phyloP scores from a whole-genome alignment of 495 filamentous ascomycete species.

The Aspergillus indologenus region DNA sequence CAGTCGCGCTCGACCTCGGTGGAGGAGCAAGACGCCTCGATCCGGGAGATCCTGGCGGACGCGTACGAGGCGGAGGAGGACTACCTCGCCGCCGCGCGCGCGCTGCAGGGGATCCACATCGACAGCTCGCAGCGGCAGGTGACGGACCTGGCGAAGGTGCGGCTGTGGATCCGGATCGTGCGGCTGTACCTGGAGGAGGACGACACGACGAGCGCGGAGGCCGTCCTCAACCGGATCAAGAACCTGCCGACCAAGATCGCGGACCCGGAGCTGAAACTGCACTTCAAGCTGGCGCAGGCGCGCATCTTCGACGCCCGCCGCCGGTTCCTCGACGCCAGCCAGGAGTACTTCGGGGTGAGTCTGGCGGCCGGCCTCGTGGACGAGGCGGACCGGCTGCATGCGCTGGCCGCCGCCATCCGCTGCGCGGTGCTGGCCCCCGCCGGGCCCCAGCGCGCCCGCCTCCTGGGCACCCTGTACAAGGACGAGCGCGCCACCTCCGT shows the following conservation, averaged over 20 bases:
- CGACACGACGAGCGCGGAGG: conserved; percentile 79
- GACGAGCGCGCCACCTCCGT: conserved; percentile 78
- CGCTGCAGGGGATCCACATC: conserved; percentile 78
- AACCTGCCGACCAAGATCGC: conserved; percentile 77
- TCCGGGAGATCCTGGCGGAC: conserved; percentile 78
- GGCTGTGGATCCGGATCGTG: conserved; percentile 89
- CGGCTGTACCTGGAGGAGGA: conserved; percentile 93
- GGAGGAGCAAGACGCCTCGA: conserved; percentile 76
- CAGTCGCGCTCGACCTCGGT: conserved; percentile 66
- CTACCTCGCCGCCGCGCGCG: conserved; percentile 70
- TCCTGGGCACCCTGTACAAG: conserved; percentile 82
- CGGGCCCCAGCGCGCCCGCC: conserved; percentile 76
- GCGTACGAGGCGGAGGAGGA: conserved; percentile 82
- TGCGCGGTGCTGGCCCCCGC: conserved; percentile 94
- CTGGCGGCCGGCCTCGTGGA: conserved; percentile 69
- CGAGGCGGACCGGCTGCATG: conserved; percentile 80
- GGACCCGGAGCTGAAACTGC: conserved; percentile 68
- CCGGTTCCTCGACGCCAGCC: conserved; percentile 83
- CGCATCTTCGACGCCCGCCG: conserved; percentile 89
- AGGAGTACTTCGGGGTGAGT: conserved; percentile 83
- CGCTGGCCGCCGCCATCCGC: conserved; percentile 82
- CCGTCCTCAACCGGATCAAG: conserved; percentile 88
- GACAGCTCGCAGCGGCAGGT: conserved; percentile 84
- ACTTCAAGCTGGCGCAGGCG: conserved; percentile 87
- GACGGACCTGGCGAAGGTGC: conserved; percentile 70